These are phyloP conservation scores for Teunomyces lycoperdinae DNA, from an alignment of 805 yeast genomes.

Conservation along the genomic window DNA sequence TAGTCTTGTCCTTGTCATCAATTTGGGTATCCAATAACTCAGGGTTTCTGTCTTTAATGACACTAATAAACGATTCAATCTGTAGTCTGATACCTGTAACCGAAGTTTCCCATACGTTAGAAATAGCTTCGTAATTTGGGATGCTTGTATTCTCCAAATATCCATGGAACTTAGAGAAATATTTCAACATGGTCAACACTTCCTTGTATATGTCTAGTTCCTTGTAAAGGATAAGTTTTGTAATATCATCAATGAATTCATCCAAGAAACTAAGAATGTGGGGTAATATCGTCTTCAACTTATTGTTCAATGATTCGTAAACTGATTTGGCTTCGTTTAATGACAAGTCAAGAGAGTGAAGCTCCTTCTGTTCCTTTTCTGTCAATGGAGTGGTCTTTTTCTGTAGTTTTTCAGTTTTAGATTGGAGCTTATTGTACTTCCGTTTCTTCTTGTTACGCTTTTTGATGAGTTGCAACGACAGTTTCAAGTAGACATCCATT, in stretches of 20 bases:
- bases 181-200: constrained; percentile 20
- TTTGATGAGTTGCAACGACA: constrained; percentile 37
- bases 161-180: constrained; percentile 28
- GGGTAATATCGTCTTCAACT: constrained; percentile 27
- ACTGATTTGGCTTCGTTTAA: constrained; percentile 27
- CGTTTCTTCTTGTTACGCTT: constrained; percentile 42
- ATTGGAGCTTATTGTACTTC: constrained; percentile 37
- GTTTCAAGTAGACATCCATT: constrained; percentile 37
- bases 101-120: constrained; percentile 37
- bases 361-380: constrained; percentile 37
- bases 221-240: constrained; percentile 36
- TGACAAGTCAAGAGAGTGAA: constrained; percentile 28
- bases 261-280: constrained; percentile 44
- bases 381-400: constrained; percentile 27
- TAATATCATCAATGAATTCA: constrained; percentile 46
- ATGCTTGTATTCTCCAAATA: constrained; percentile 12
- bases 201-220: constrained; percentile 33
- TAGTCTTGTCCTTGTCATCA: constrained; percentile 26
- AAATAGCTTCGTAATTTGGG: constrained; percentile 29
- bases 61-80: constrained; percentile 33
- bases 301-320: constrained; percentile 34
- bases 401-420: constrained; percentile 37
- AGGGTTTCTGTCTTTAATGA: constrained; percentile 33
- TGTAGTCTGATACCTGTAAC: constrained; percentile 36
- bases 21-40: constrained; percentile 35